Evolutionary conservation across 495 filamentous ascomycete species (phyloP), one percentile per base, ranked within the genome.

Genomic region (Lophiostoma macrostomum): DNA sequence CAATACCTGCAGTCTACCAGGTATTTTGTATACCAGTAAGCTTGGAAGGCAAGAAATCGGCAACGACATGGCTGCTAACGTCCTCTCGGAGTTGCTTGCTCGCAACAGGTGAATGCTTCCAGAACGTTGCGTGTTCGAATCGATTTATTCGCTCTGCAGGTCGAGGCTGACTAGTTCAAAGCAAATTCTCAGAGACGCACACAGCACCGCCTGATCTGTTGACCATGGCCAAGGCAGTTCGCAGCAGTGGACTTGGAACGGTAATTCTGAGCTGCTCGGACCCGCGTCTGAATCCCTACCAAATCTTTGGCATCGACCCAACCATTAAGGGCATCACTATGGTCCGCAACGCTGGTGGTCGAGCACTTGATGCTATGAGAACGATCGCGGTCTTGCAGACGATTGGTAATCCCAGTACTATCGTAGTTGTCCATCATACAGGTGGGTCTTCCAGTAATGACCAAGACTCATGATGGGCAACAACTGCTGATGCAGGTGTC

Each of bases 291-390:
- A 67, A 67, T 41, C 64, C 64, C 25, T 67, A 69, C 31, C 52
- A 59, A 36, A 63, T 69, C 14, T 39, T 69, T 10, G 66, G 66
- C 12, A 36, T 69, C 22, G 66, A 69, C 30, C 27, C 55, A 13
- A 61, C 51, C 3, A 35, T 34, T 2, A 35, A 14, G 14, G 14
- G 1, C 28, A 63, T 60, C n/a, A 59, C 53, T 4, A 65, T 67
- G 54, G 42, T 69, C 11, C 59, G 67, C 8, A 69, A 69, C 42
- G 67, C 64, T 12, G 67, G 67, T n/a, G 67, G 67, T 0, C 25
- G 67, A 43, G 60, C 46, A 10, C 47, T 64, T 14, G 67, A 69
- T 50, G 67, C 60, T 5, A 60, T 69, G 23, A 16, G 67, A 6
- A 50, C 60, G 20, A 14, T 65, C 20, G 35, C 64, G 14, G 60